phyloP scores from a whole-genome alignment of 495 filamentous ascomycete genomes.

The Penicillium silybi region DNA sequence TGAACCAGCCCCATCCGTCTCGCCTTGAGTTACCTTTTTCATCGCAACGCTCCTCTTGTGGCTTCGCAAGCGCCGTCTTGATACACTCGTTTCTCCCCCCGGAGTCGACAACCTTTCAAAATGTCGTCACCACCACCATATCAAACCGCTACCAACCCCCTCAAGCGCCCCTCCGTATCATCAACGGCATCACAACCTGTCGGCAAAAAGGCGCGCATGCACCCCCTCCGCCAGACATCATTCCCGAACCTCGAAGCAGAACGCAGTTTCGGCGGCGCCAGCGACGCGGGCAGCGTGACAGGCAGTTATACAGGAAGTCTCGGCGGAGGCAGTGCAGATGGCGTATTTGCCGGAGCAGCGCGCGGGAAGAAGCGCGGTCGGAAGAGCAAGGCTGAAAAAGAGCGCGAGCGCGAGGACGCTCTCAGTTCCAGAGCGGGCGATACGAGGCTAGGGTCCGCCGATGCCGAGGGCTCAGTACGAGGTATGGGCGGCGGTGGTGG shows the following conservation, averaged over 20 bases:
- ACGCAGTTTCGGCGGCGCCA: constrained; percentile 64
- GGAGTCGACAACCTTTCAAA: constrained; percentile 7
- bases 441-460: constrained; percentile 41
- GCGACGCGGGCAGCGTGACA: constrained; percentile 64
- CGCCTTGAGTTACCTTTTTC: background rate
- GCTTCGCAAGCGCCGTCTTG: background rate
- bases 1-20: background rate
- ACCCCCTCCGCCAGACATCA: constrained; percentile 85
- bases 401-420: constrained; percentile 46
- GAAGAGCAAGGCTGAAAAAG: constrained; percentile 57
- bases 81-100: background rate
- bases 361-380: constrained; percentile 60
- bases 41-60: background rate
- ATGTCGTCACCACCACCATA: constrained; percentile 47
- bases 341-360: constrained; percentile 34
- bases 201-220: constrained; percentile 42
- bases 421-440: constrained; percentile 47
- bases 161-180: constrained; percentile 44
- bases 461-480: constrained; percentile 43
- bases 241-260: constrained; percentile 62
- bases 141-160: constrained; percentile 30
- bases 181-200: constrained; percentile 33
- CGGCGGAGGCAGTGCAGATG: constrained; percentile 52
- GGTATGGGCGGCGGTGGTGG: constrained; percentile 36
- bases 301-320: constrained; percentile 54